phyloP scores from a whole-genome alignment of 257 asterid genomes.

The Plectranthus barbatus region DNA sequence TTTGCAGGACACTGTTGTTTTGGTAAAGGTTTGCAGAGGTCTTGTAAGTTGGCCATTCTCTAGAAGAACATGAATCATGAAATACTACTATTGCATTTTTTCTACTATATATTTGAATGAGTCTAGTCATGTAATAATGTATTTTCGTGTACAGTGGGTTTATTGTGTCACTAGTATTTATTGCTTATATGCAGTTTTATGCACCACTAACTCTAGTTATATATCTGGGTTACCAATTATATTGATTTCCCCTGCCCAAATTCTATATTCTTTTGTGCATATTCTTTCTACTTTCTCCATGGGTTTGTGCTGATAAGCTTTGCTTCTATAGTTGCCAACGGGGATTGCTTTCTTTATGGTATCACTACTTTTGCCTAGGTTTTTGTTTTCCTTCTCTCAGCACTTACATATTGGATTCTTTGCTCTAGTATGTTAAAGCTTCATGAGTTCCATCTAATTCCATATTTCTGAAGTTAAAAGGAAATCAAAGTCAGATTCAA shows the following conservation, averaged over 20 bases:
- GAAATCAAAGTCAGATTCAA: slow-evolving; percentile 59
- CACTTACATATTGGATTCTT: background rate
- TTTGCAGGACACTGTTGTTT: background rate
- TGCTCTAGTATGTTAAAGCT: background rate
- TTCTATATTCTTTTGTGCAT: background rate
- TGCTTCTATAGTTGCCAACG: slow-evolving; percentile 3
- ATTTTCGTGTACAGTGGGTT: background rate
- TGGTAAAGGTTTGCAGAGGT: background rate
- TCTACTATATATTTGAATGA: background rate
- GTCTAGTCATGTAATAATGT: background rate
- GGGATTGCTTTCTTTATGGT: background rate
- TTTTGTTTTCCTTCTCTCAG: background rate
- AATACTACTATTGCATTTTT: background rate
- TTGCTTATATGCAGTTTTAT: background rate
- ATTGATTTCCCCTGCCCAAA: background rate
- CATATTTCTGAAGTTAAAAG: slow-evolving; percentile 39
- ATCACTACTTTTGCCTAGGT: background rate
- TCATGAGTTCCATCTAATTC: background rate
- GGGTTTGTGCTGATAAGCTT: slow-evolving; percentile 9
- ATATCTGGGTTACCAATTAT: background rate
- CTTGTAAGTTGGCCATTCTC: background rate
- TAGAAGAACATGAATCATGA: background rate
- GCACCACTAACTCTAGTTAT: background rate
- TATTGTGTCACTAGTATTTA: background rate
- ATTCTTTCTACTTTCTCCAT: background rate